These are phyloP conservation scores for Metarhizium anisopliae DNA, from an alignment of 2,329 filamentous ascomycete genomes.

Conservation along the genomic window DNA sequence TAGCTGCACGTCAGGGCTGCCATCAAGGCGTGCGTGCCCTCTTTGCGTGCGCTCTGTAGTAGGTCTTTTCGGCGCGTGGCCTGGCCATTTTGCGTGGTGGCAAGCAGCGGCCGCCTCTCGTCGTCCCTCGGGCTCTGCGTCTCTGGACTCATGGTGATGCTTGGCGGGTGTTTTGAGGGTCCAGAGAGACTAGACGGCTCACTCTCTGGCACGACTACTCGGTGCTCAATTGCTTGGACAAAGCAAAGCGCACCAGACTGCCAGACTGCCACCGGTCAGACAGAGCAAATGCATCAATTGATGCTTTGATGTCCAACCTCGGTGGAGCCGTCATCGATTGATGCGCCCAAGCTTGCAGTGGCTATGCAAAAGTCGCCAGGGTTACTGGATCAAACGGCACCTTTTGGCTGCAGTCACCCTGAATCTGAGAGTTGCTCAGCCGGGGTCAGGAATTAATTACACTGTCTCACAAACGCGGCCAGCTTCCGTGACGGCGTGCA, in stretches of 20 bases:
- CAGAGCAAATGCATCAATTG: too few species aligned
- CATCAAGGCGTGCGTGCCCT: constrained; percentile 5
- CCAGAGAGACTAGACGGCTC: background rate
- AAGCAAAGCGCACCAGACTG: too few species aligned
- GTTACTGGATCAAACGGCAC: background rate
- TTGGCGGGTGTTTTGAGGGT: background rate
- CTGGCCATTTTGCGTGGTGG: background rate
- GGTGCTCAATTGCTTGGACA: too few species aligned
- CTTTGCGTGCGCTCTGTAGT: background rate
- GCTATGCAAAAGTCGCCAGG: background rate
- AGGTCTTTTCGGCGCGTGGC: background rate
- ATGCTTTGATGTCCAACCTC: too few species aligned
- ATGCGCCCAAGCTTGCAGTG: background rate
- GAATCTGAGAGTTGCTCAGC: background rate
- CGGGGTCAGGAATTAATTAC: background rate
- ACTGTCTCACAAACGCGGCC: background rate
- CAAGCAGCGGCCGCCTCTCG: background rate
- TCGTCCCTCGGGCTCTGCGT: background rate
- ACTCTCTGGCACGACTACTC: background rate
- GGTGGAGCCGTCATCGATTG: too few species aligned
- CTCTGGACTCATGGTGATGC: background rate
- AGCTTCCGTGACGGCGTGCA: background rate
- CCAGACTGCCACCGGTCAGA: too few species aligned
- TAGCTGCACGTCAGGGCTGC: constrained; percentile 9
- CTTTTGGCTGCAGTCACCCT: background rate